Conservation (phyloP, 768 basidiomycete species). For the Baorangia bicolor region DNA sequence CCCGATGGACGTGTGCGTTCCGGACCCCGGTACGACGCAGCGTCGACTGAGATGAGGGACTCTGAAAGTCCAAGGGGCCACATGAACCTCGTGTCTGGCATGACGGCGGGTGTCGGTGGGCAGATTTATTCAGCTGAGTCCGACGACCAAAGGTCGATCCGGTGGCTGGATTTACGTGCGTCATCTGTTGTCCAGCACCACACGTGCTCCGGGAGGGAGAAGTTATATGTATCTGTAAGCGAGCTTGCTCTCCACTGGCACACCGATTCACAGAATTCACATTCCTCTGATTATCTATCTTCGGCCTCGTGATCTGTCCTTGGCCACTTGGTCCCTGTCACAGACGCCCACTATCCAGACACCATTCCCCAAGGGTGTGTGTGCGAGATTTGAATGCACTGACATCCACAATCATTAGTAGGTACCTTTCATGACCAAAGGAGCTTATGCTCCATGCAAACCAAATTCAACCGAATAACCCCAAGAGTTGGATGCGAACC, state of each 20-base stretch:
- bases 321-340: too few species aligned
- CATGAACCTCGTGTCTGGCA: constrained; percentile 62
- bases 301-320: too few species aligned
- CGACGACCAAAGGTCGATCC: constrained; percentile 71
- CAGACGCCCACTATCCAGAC: too few species aligned
- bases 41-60: constrained; percentile 1
- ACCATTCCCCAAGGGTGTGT: too few species aligned
- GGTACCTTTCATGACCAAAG: too few species aligned
- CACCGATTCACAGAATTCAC: too few species aligned
- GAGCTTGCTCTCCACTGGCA: too few species aligned
- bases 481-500: not conserved
- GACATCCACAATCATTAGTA: too few species aligned
- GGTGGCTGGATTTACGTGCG: constrained; percentile 29
- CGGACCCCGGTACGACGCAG: constrained; percentile 57
- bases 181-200: constrained; percentile 16
- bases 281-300: too few species aligned
- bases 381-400: too few species aligned
- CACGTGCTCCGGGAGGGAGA: constrained; percentile 2
- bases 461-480: not conserved
- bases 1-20: constrained; percentile 77
- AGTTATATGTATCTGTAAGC: too few species aligned
- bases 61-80: constrained; percentile 60
- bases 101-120: constrained; percentile 48
- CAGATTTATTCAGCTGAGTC: constrained; percentile 72
- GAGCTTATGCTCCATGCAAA: not conserved